These are phyloP conservation scores for Nannochloropsis limnetica DNA, from an alignment of 352 stramenopile genomes.

Conservation along the genomic window DNA sequence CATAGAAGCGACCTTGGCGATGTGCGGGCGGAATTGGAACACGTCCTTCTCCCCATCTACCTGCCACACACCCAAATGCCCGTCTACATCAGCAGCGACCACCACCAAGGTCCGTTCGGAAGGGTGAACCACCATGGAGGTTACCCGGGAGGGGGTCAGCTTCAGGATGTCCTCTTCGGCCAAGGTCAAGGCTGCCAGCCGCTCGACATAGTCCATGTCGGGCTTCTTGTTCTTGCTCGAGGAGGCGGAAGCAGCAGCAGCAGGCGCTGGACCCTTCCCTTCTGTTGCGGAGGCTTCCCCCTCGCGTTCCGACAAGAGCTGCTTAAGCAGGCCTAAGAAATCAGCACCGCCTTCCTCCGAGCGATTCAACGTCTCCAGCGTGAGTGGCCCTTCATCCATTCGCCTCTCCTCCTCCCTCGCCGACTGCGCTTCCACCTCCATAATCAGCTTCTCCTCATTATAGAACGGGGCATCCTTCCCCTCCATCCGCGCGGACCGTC, in stretches of 20 bases:
- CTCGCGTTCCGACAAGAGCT: background rate
- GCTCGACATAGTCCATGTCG: conserved; percentile 30
- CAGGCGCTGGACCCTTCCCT: background rate
- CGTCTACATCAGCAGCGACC: background rate
- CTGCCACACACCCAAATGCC: conserved; percentile 13
- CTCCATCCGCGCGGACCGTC: conserved; percentile 24
- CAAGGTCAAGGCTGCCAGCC: conserved; percentile 19
- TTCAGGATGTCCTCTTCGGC: conserved; percentile 32
- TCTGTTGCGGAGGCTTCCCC: background rate
- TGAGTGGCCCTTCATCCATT: conserved; percentile 11
- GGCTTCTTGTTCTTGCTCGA: background rate
- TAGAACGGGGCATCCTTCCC: conserved; percentile 11
- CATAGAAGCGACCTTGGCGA: conserved; percentile 21
- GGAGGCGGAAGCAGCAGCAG: background rate
- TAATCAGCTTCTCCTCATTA: conserved; percentile 26
- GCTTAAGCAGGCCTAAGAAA: background rate
- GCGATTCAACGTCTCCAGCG: conserved; percentile 13
- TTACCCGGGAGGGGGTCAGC: background rate
- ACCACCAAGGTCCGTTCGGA: conserved; percentile 20
- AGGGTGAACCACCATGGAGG: conserved; percentile 26
- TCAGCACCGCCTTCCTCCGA: conserved; percentile 24
- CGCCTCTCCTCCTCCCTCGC: conserved; percentile 9
- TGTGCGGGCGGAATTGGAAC: conserved; percentile 31
- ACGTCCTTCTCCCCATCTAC: conserved; percentile 25
- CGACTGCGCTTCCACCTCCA: conserved; percentile 8